Percentiles rank a stretch among this genome's conserved stretches.
Evolutionary conservation across 345 rosid genomes (phyloP).

Genomic region (Eucalyptus grandis): DNA sequence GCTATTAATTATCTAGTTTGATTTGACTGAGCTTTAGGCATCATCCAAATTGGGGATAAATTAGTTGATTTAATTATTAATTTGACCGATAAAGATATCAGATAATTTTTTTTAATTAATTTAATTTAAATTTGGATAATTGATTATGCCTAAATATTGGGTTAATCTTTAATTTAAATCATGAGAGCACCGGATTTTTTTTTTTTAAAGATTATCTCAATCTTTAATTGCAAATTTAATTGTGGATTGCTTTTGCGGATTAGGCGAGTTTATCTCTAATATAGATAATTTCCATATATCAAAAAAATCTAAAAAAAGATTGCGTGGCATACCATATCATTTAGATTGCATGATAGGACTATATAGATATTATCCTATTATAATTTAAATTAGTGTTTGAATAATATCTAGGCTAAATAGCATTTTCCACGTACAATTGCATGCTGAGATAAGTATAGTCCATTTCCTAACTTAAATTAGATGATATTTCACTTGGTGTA

Average conservation of each 20-base stretch:
- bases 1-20: too few relatives aligned
- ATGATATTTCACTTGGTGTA: not conserved
- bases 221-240: not conserved
- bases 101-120: too few relatives aligned
- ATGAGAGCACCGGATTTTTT: rapidly evolving
- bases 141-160: too few relatives aligned
- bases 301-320: not conserved
- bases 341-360: not conserved
- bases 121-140: too few relatives aligned
- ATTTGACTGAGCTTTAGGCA: too few relatives aligned
- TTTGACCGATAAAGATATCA: too few relatives aligned
- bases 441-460: rapidly evolving
- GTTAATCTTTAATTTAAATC: not conserved
- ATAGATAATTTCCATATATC: not conserved
- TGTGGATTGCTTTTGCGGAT: not conserved
- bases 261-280: too few relatives aligned
- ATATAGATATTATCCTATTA: not conserved
- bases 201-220: not conserved
- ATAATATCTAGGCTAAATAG: not conserved
- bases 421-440: not conserved
- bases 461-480: not conserved
- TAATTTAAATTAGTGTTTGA: not conserved
- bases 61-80: too few relatives aligned
- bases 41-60: too few relatives aligned
- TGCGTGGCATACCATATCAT: not conserved